A percentile compares a stretch with the other conserved stretches of the same genome.
Conservation (phyloP, 106 monocot species). For the Acanthochlamys bracteata region DNA sequence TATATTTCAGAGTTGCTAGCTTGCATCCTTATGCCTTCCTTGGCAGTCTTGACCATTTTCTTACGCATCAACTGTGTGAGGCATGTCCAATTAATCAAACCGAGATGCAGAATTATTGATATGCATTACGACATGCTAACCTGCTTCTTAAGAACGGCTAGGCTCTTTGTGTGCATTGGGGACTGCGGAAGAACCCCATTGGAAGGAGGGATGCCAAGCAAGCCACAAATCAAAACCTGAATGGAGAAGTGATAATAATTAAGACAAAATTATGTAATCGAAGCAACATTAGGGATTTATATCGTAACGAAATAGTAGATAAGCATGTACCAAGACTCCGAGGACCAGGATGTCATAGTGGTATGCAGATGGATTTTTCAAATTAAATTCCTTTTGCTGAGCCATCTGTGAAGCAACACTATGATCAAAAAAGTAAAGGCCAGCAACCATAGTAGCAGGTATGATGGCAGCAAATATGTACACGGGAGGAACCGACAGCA, state of each 20-base stretch:
- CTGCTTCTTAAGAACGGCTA: conserved; percentile 47
- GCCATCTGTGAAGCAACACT: conserved; percentile 18
- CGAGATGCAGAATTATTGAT: not conserved
- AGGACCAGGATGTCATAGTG: conserved; percentile 16
- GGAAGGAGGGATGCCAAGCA: conserved; percentile 37
- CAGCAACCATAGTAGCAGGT: conserved; percentile 15
- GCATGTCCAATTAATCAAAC: not conserved
- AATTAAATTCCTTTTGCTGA: conserved; percentile 17
- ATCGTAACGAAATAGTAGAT: not conserved
- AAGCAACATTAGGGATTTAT: no score
- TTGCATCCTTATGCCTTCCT: conserved; percentile 44
- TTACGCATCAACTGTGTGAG: conserved; percentile 50
- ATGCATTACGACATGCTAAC: not conserved
- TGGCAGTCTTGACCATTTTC: conserved; percentile 79
- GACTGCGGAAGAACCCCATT: conserved; percentile 45
- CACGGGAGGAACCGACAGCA: conserved; percentile 6
- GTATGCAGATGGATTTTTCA: conserved; percentile 15
- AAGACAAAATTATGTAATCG: no score
- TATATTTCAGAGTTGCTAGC: conserved; percentile 75
- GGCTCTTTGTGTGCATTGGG: conserved; percentile 44
- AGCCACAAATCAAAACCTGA: conserved; percentile 38
- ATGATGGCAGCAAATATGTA: conserved; percentile 12
- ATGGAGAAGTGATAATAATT: not conserved
- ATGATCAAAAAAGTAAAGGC: conserved; percentile 18
- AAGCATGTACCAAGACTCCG: conserved; percentile 8